Conservation (phyloP, 2,329 filamentous ascomycete species). For the Xylariaceae sp. region DNA sequence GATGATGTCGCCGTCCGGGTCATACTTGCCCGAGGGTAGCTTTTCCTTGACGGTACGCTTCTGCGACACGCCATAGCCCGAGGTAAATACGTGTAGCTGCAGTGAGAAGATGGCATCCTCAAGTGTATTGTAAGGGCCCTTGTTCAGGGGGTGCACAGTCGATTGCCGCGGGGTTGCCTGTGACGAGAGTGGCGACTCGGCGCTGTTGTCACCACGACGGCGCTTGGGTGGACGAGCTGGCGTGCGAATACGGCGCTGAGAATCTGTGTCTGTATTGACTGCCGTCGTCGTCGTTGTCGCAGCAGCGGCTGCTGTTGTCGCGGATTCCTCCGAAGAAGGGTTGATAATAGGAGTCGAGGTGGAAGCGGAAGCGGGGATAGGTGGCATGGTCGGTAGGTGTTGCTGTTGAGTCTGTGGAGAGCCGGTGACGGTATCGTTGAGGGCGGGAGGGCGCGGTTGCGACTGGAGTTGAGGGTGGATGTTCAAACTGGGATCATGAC, state of each 20-base stretch:
- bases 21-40: conserved; percentile 30
- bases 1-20: conserved; percentile 28
- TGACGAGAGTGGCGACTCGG: conserved; percentile 1
- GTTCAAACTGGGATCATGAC: background rate
- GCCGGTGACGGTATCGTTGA: conserved; percentile 3
- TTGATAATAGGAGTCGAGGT: background rate
- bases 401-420: conserved; percentile 14
- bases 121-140: conserved; percentile 27
- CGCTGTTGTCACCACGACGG: conserved; percentile 13
- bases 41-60: conserved; percentile 32
- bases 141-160: conserved; percentile 23
- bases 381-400: conserved; percentile 10
- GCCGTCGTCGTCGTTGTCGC: background rate
- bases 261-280: conserved; percentile 1
- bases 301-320: background rate
- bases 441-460: conserved; percentile 4
- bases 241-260: conserved; percentile 12
- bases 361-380: conserved; percentile 8
- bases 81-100: conserved; percentile 30
- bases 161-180: conserved; percentile 13
- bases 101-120: conserved; percentile 30
- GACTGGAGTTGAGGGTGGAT: conserved; percentile 12
- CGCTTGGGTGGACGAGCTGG: conserved; percentile 15
- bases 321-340: background rate
- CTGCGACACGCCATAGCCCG: conserved; percentile 31